These are phyloP conservation scores for Pichia sp. DNA, from an alignment of 1,139 yeast genomes.

Conservation along the genomic window DNA sequence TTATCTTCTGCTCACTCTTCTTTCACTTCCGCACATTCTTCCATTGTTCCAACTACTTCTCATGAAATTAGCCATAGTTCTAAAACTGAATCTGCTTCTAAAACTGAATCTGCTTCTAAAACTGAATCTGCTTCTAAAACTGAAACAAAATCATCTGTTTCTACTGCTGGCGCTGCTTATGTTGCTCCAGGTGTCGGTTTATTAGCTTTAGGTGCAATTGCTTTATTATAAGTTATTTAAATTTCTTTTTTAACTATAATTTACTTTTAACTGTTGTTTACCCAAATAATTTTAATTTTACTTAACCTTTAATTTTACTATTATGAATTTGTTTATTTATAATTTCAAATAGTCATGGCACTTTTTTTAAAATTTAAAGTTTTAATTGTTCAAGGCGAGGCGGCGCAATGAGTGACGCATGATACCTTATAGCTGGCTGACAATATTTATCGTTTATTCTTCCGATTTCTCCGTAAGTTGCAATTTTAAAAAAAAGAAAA, in stretches of 20 bases:
- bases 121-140: slow-evolving; percentile 5
- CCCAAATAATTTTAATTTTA: not conserved
- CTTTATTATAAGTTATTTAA: slow-evolving; percentile 16
- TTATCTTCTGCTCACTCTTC: slow-evolving; percentile 19
- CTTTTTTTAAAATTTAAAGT: too few relatives aligned
- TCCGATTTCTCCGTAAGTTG: too few relatives aligned
- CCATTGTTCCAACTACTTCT: slow-evolving; percentile 14
- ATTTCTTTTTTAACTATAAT: too few relatives aligned
- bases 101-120: slow-evolving; percentile 12
- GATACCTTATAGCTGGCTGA: too few relatives aligned
- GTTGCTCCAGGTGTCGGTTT: slow-evolving; percentile 17
- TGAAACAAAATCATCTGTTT: slow-evolving; percentile 8
- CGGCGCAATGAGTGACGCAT: too few relatives aligned
- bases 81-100: slow-evolving; percentile 21
- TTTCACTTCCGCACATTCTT: slow-evolving; percentile 18
- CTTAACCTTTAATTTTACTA: not conserved
- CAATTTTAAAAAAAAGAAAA: too few relatives aligned
- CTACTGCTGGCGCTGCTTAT: slow-evolving; percentile 19
- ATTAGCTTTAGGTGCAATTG: slow-evolving; percentile 18
- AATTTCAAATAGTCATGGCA: too few relatives aligned
- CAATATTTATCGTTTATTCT: too few relatives aligned
- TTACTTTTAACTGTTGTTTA: not conserved
- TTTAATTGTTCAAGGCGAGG: too few relatives aligned
- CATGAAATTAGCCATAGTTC: slow-evolving; percentile 7
- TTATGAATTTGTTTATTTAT: too few relatives aligned